Evolutionary conservation across 345 rosid genomes (phyloP), one percentile per base, ranked within the genome.

Genomic region (Pelargonium nanum): DNA sequence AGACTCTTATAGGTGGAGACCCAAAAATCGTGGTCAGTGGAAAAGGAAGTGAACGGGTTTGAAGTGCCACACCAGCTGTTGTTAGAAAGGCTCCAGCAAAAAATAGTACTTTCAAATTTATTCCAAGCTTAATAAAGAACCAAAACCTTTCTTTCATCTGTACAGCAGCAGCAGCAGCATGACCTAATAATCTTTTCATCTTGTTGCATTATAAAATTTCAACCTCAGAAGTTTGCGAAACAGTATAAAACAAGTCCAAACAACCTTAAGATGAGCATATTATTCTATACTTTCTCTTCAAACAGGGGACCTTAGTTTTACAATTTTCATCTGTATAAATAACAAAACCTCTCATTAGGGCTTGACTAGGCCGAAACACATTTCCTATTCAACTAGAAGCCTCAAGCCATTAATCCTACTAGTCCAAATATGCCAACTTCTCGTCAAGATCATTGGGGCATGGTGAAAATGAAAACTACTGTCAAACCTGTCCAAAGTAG

Each of bases 71-170:
- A 22, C 79, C 85, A 55, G 73, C 65, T 13, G 83, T 58, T 54
- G 92, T 78, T 68, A 76, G 40, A 16, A 80, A 0, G 40, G 70
- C 77, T 67, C 87, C 88, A 7, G 70, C 66, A 50, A 77, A 68
- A 59, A 88, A 64, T 55, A 76, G 65, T 32, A 79, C 81, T 77
- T 85, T 85, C 88, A 80, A 75, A 72, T 55, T 75, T 61, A 78
- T 63, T 71, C 70, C 80, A 71, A 66, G 73, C 65, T 87, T 72
- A 24, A 57, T 32, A 32, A 45, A 58, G 70, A 77, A 57, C 68
- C 68, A 40, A 23, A 68, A 73, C 53, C 56, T 60, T 26, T 62
- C 64, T 60, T 64, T 74, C 70, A 69, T 69, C 61, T 57, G 26
- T n/a, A 58, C 30, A n/a, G n/a, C n/a, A n/a, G n/a, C n/a, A 28